phyloP scores from a whole-genome alignment of 78 protist species.

The Dictyostelium citrinum region DNA sequence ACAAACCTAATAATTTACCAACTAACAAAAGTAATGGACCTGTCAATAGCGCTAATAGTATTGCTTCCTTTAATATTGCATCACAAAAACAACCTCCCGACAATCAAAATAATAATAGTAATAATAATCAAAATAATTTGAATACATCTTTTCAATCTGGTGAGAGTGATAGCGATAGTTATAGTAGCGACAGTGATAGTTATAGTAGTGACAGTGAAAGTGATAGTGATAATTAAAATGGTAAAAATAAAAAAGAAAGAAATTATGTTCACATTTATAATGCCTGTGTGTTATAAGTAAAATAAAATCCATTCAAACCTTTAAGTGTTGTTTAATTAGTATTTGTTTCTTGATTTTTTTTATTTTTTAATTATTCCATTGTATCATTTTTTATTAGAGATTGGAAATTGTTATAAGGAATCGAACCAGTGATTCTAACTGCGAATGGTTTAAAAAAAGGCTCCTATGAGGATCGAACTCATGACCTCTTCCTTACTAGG shows the following conservation, averaged over 20 bases:
- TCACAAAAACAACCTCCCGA: background rate
- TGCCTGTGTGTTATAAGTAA: background rate
- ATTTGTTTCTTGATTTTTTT: no score
- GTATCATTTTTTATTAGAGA: no score
- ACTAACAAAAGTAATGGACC: background rate
- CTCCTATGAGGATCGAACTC: slow-evolving; percentile 35
- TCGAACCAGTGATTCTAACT: no score
- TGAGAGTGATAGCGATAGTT: background rate
- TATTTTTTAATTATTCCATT: no score
- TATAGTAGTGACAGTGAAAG: slow-evolving; percentile 1
- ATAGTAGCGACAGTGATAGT: slow-evolving; percentile 2
- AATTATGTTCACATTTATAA: background rate
- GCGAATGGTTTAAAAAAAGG: no score
- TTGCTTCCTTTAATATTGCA: background rate
- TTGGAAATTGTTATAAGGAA: no score
- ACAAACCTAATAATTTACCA: background rate
- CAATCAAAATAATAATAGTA: background rate
- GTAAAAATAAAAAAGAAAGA: background rate
- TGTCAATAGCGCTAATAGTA: background rate
- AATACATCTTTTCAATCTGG: slow-evolving; percentile 9
- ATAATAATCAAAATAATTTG: background rate
- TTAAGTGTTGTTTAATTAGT: no score
- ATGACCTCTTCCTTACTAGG: slow-evolving; percentile 44
- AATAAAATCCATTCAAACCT: background rate
- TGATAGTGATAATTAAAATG: background rate